Base-by-base conservation (phyloP, 129 eudicot genomes). In the Flaveria robusta region DNA sequence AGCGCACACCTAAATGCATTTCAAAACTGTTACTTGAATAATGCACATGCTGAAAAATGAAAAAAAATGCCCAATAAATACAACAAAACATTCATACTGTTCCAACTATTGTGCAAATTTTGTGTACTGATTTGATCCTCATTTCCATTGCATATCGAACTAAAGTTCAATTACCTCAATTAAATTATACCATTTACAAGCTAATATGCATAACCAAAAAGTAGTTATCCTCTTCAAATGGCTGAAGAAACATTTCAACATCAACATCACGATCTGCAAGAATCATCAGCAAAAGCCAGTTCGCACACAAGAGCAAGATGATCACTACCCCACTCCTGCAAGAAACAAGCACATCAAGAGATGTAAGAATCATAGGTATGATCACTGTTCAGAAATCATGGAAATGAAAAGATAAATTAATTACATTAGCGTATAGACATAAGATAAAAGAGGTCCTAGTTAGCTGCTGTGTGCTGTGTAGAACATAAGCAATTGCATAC, bases 221-320 rank as follows among this genome's bases (percentile, higher is more conserved):
- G 49, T 43, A 43, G 49, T 43, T 43, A 8, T 8, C 11, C 2
- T 9, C 39, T 34, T 34, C 5, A 34, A 5, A 34, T 13, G 0
- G 10, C 62, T 55, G 62, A 14, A 54, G 11, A 55, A 55, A 19
- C 62, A 5, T 5, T 43, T 8, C 12, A 68, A 68, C 56, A 45
- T 45, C 37, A 43, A 43, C 22, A 64, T 76, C 80, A 76, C 15
- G 55, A 39, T 68, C 59, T 23, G 31, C 59, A 14, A 59, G 41
- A 71, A 31, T 79, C 83, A 69, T 82, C 86, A 9, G 81, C 78
- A 79, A 93, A 86, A 23, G 96, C 98, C 79, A 93, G 90, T 76
- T 93, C 96, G 66, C 98, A 90, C 54, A 82, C 96, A 75, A 93
- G 91, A 66, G 98, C 92, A 74, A 93, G 88, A 88, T 93, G 98